Base-by-base conservation (phyloP, 192 early-diverging fungal species). In the Chytriomyces confervae region DNA sequence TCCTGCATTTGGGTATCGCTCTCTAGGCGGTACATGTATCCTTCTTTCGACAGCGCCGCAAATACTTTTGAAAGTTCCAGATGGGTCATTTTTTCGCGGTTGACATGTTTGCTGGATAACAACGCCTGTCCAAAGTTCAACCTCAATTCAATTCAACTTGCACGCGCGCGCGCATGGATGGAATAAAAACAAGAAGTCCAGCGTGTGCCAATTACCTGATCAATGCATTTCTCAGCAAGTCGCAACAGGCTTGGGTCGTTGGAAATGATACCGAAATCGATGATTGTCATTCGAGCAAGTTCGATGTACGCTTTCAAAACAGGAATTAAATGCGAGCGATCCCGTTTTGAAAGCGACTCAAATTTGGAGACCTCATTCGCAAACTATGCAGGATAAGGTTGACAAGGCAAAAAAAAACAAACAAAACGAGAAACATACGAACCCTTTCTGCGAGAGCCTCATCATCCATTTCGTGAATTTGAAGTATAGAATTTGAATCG, bases 301-400 rank as follows among this genome's bases (percentile, higher is more conserved):
- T 72, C 69, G 8, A 72, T 57, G 50, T 72, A 72, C 7, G 57
- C 50, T 29, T 72, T 72, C 11, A 72, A 13, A 36, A 72, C 20
- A 53, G 23, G 20, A 10, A 45, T 27, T 0, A 72, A 20, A 24
- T 43, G 24, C 11, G 63, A 23, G 0, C 11, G 11, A 27, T 65
- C 36, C 18, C 11, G 18, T 43, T 23, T 43, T 13, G 63, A 13
- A 1, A 43, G 24, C 63, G 63, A 13, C 11, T 65, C 24, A 13
- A 65, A 43, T 65, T 65, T 43, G 11, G 63, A 13, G 24, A 23
- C 13, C 20, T 65, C 24, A 4, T 13, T 27, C 1, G 27, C 63
- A 16, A 65, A 65, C 63, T 65, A 27, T 23, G 36, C 1, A 0
- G 5, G 5, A n/a, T 0, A 36, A 36, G 36, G 4, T 4, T 36